Conservation (phyloP, 257 asterid genomes). For the Petunia secreta region DNA sequence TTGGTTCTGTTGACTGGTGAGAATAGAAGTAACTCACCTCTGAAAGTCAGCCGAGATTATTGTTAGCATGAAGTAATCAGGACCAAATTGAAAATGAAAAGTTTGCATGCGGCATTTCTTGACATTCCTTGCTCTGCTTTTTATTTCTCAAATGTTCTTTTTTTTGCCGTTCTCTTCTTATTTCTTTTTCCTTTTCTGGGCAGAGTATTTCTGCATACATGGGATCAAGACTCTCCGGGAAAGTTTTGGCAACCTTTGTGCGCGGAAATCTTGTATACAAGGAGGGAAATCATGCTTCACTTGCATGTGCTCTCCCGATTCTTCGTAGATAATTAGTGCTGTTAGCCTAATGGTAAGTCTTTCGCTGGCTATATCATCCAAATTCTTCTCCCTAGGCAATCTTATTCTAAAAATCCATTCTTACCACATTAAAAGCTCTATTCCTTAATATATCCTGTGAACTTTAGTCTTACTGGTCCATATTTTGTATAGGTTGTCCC, state of each 20-base stretch:
- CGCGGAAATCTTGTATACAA: conserved; percentile 76
- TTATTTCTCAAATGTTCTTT: background rate
- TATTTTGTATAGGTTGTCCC: background rate
- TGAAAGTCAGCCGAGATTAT: background rate
- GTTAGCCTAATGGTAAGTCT: conserved; percentile 13
- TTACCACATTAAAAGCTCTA: background rate
- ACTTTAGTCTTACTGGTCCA: conserved; percentile 11
- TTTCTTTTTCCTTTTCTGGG: conserved; percentile 26
- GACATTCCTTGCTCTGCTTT: background rate
- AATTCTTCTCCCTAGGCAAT: background rate
- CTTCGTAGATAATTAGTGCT: conserved; percentile 42
- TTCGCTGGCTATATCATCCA: background rate
- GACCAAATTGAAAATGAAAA: background rate
- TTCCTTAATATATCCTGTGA: background rate
- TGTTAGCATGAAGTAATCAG: background rate
- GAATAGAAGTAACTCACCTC: background rate
- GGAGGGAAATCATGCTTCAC: conserved; percentile 69
- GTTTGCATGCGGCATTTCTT: background rate
- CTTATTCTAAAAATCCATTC: background rate
- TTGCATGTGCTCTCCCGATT: conserved; percentile 76
- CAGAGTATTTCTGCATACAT: conserved; percentile 88
- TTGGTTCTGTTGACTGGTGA: no score
- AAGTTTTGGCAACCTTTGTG: conserved; percentile 73
- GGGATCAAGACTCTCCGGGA: conserved; percentile 81
- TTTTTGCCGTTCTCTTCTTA: background rate